Base-by-base conservation (phyloP, 2,329 filamentous ascomycete genomes). In the Colletotrichum sp. region DNA sequence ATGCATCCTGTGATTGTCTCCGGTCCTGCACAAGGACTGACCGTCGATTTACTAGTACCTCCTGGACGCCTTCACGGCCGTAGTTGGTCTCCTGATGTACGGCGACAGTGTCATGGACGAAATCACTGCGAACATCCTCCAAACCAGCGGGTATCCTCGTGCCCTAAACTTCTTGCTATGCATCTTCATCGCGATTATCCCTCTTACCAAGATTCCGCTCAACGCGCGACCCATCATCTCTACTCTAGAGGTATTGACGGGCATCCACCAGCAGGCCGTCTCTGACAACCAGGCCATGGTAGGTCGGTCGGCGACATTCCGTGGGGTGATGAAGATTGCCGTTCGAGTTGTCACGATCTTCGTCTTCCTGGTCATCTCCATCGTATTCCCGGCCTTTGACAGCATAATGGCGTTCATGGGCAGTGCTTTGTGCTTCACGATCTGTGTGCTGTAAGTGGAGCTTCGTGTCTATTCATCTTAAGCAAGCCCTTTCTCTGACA, bases 81-180 rank as follows among this genome's bases (percentile, higher is more conserved):
- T 97, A 60, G 91, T 95, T 13, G 96, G 97, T 52, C 91, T 97
- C 74, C 89, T 98, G 78, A 99, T 99, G 96, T 99, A 98, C 84
- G 96, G 96, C 76, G 95, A 98, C 79, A 90, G 88, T n/a, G 95
- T 98, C 70, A 91, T 90, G 72, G 96, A 98, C 78, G 95, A 98
- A 84, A 93, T 99, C 82, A 98, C 97, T 0, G 94, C 94, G 81
- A 99, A 98, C 85, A 93, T 99, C 76, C 91, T 99, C 78, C 88
- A 90, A 68, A 94, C 92, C 1, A 85, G 89, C 8, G 93, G 93
- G 70, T 98, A 98, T 82, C 95, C 96, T 1, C 87, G 90, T 15
- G 89, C 88, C 2, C 85, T 98, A 55, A 95, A 93, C n/a, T 86
- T 96, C 63, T 88, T 96, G 79, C 94, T 98, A 84, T 95, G 95